phyloP scores from a whole-genome alignment of 2,329 filamentous ascomycete genomes.

The Talaromyces sp. region DNA sequence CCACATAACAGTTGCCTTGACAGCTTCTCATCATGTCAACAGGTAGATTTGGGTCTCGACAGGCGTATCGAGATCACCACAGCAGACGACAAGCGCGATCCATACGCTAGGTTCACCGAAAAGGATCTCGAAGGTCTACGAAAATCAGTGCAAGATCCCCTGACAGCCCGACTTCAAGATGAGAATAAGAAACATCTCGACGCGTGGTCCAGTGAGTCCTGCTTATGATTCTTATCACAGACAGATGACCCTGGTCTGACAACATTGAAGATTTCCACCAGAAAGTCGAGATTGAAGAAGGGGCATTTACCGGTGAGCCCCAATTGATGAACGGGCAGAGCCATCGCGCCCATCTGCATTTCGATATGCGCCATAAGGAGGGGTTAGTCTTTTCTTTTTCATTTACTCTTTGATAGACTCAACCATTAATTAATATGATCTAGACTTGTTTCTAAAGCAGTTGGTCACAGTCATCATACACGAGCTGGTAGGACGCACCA shows the following conservation, averaged over 20 bases:
- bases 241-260: neutral
- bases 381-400: neutral
- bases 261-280: constrained; percentile 30
- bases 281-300: constrained; percentile 29
- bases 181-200: constrained; percentile 26
- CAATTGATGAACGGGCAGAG: constrained; percentile 37
- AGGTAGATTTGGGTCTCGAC: constrained; percentile 39
- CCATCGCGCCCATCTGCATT: constrained; percentile 33
- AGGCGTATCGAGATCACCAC: constrained; percentile 39
- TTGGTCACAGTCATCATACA: neutral
- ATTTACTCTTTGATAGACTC: neutral
- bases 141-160: neutral
- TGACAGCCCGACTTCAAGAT: constrained; percentile 4
- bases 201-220: constrained; percentile 34
- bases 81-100: constrained; percentile 27
- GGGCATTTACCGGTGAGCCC: constrained; percentile 28
- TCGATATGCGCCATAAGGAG: constrained; percentile 22
- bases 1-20: neutral
- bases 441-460: neutral
- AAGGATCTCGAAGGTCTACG: constrained; percentile 27
- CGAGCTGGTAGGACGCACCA: neutral
- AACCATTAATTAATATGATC: neutral
- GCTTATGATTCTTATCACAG: neutral
- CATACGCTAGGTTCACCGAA: constrained; percentile 17
- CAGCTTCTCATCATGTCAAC: neutral